Conservation (phyloP, 2,329 filamentous ascomycete species). For the Ascochyta clinopodiicola region DNA sequence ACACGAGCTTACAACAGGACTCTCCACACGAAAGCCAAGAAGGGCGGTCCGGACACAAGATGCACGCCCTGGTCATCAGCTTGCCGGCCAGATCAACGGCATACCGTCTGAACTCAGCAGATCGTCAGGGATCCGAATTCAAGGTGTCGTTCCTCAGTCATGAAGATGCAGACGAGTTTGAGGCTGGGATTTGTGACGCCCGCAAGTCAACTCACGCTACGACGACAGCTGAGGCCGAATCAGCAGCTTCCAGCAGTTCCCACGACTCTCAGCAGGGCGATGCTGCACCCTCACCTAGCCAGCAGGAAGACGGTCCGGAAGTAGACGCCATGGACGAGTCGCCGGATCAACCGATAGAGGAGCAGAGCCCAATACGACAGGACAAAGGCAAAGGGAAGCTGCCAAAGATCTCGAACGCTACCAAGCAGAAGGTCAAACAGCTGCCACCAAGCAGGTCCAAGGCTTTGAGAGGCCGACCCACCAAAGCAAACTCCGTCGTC, state of each 20-base stretch:
- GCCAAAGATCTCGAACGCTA: slow-evolving; percentile 20
- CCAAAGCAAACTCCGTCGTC: neutral
- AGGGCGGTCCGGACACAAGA: slow-evolving; percentile 8
- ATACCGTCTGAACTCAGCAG: slow-evolving; percentile 32
- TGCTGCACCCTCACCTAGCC: neutral
- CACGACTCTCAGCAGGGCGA: neutral
- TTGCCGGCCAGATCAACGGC: slow-evolving; percentile 18
- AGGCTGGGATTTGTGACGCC: slow-evolving; percentile 5
- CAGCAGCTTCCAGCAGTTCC: neutral
- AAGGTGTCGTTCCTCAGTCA: slow-evolving; percentile 28
- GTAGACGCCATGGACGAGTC: neutral
- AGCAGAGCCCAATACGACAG: neutral
- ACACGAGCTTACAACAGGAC: slow-evolving; percentile 9
- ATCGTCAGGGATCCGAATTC: slow-evolving; percentile 25
- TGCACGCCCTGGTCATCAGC: slow-evolving; percentile 7
- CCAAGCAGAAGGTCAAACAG: slow-evolving; percentile 18
- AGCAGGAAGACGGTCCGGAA: neutral
- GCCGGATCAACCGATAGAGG: neutral
- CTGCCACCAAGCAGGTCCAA: slow-evolving; percentile 12
- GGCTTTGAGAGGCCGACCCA: slow-evolving; percentile 1
- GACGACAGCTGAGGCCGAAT: neutral
- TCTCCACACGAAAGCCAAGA: slow-evolving; percentile 13
- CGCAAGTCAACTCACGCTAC: neutral
- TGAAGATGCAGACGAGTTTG: slow-evolving; percentile 31
- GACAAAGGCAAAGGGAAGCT: slow-evolving; percentile 22